Evolutionary conservation across 768 basidiomycete genomes (phyloP).

Genomic region (Rhodotorula sphaerocarpa): DNA sequence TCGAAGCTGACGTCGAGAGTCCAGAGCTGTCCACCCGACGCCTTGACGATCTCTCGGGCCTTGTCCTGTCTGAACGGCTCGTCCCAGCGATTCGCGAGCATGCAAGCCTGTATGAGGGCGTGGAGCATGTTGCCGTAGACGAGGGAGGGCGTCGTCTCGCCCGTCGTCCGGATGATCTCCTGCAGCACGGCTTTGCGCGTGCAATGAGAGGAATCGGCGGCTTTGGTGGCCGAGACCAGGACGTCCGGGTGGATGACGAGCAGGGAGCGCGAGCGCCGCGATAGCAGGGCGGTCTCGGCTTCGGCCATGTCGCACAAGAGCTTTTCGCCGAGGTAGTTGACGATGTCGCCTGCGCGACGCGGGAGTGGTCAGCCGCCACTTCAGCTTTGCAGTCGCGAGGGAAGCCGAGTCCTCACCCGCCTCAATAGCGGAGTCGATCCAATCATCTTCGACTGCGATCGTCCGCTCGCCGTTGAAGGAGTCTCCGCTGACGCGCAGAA

Average conservation of each 20-base stretch:
- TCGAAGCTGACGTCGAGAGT: slow-evolving; percentile 18
- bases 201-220: slow-evolving; percentile 75
- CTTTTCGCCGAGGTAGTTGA: slow-evolving; percentile 62
- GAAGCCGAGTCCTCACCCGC: slow-evolving; percentile 47
- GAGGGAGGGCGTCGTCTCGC: slow-evolving; percentile 47
- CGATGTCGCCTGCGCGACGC: slow-evolving; percentile 65
- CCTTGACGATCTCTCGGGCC: slow-evolving; percentile 39
- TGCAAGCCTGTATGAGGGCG: slow-evolving; percentile 75
- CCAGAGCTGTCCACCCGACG: slow-evolving; percentile 35
- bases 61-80: slow-evolving; percentile 32
- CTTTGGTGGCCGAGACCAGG: slow-evolving; percentile 79
- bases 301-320: slow-evolving; percentile 41
- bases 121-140: slow-evolving; percentile 88
- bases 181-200: slow-evolving; percentile 72
- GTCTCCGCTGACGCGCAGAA: slow-evolving; percentile 51
- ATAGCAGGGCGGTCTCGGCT: slow-evolving; percentile 40
- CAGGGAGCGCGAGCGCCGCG: neutral
- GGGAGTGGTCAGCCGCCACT: neutral
- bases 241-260: slow-evolving; percentile 86
- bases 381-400: neutral
- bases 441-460: slow-evolving; percentile 69
- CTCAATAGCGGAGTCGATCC: slow-evolving; percentile 59
- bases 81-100: slow-evolving; percentile 46
- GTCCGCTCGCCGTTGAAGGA: slow-evolving; percentile 41
- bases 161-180: slow-evolving; percentile 51